Percentiles rank a stretch among this genome's conserved stretches.
Evolutionary conservation across 2,329 filamentous ascomycete species (phyloP).

Genomic region (Periconia digitata): DNA sequence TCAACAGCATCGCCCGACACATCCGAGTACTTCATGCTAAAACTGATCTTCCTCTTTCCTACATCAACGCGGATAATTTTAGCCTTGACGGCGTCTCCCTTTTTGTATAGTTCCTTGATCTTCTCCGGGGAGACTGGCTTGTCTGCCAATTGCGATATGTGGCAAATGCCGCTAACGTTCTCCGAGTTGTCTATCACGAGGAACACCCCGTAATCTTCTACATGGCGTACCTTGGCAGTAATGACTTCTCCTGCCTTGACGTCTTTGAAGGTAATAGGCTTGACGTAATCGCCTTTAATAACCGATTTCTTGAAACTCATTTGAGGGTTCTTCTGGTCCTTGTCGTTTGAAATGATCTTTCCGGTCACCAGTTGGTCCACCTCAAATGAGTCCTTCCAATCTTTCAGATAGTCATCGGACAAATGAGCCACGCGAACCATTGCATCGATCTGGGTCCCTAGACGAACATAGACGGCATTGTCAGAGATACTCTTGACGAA

Average conservation of each 20-base stretch:
- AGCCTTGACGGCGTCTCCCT: conserved; percentile 92
- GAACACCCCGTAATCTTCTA: conserved; percentile 94
- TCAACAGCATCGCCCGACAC: conserved; percentile 62
- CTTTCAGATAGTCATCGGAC: conserved; percentile 87
- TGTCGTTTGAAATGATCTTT: conserved; percentile 74
- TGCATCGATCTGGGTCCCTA: conserved; percentile 79
- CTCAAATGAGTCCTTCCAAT: conserved; percentile 90
- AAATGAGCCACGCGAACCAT: conserved; percentile 86
- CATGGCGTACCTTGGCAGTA: conserved; percentile 88
- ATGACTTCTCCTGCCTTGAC: conserved; percentile 78
- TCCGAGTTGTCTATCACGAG: conserved; percentile 83
- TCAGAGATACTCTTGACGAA: conserved; percentile 90
- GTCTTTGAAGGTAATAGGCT: conserved; percentile 73
- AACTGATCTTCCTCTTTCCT: conserved; percentile 76
- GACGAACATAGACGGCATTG: conserved; percentile 82
- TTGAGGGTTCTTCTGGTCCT: conserved; percentile 70
- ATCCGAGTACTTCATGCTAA: conserved; percentile 91
- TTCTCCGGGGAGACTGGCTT: conserved; percentile 80
- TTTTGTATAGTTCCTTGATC: conserved; percentile 84
- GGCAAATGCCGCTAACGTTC: conserved; percentile 91
- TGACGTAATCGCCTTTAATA: conserved; percentile 75
- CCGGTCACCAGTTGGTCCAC: conserved; percentile 89
- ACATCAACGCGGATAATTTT: conserved; percentile 77
- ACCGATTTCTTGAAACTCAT: conserved; percentile 85
- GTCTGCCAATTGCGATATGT: conserved; percentile 89